A percentile compares a stretch with the other conserved stretches of the same genome.
phyloP scores from a whole-genome alignment of 2,329 filamentous ascomycete genomes.

The Botryotinia convoluta region DNA sequence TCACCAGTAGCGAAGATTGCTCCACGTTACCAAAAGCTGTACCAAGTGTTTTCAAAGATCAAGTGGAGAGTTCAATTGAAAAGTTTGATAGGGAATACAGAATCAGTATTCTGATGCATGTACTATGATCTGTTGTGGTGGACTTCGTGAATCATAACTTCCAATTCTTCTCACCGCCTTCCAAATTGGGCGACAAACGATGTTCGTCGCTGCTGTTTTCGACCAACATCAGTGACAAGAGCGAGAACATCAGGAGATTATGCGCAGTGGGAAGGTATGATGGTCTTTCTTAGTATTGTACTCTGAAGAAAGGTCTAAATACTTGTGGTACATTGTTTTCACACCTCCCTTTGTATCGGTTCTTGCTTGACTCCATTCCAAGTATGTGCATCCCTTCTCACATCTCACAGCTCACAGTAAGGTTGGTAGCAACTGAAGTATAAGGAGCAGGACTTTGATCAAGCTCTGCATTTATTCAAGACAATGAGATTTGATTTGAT shows the following conservation, averaged over 20 bases:
- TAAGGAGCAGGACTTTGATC: neutral
- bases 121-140: neutral
- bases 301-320: neutral
- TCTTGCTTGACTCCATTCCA: neutral
- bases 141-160: neutral
- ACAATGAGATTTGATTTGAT: neutral
- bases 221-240: neutral
- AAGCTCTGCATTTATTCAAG: neutral
- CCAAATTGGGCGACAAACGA: neutral
- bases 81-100: neutral
- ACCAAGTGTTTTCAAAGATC: too few relatives aligned
- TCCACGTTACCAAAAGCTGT: neutral
- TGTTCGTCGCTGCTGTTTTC: neutral
- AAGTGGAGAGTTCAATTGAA: neutral
- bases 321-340: neutral
- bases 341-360: neutral
- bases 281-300: neutral
- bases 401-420: neutral
- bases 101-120: neutral
- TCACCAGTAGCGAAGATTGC: neutral
- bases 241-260: neutral
- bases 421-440: neutral
- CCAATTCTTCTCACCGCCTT: neutral
- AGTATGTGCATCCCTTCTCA: neutral
- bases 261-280: neutral